These are phyloP conservation scores for Hyphodiscus sp. DNA, from an alignment of 2,329 filamentous ascomycete genomes.

Conservation along the genomic window DNA sequence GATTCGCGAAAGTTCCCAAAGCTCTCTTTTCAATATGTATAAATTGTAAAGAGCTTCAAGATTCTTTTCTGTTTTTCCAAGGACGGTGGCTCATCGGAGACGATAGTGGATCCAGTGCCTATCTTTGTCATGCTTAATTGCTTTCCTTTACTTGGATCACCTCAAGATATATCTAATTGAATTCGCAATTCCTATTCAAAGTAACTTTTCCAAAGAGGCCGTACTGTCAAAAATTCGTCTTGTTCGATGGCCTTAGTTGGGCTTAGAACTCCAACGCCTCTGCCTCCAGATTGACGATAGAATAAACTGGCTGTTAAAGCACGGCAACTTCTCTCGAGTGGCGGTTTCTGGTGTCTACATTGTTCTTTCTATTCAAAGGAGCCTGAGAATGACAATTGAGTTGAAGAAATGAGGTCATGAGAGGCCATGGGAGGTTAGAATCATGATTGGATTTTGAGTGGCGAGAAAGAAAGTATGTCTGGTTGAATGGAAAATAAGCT, in stretches of 20 bases:
- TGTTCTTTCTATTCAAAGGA: constrained; percentile 51
- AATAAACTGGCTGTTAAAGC: constrained; percentile 26
- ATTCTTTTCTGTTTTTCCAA: background rate
- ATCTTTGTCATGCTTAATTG: background rate
- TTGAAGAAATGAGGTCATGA: constrained; percentile 45
- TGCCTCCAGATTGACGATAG: background rate
- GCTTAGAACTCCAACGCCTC: too few relatives aligned
- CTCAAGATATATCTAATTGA: too few relatives aligned
- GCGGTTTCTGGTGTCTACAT: constrained; percentile 53
- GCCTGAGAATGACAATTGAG: constrained; percentile 47
- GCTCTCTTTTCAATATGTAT: background rate
- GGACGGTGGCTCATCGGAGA: background rate
- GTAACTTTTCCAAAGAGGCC: too few relatives aligned
- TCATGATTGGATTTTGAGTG: too few relatives aligned
- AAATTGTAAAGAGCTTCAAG: background rate
- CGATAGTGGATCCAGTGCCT: background rate
- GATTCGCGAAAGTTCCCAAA: background rate
- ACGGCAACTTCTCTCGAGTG: constrained; percentile 46
- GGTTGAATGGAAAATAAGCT: too few relatives aligned
- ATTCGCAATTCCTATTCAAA: too few relatives aligned
- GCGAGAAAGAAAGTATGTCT: too few relatives aligned
- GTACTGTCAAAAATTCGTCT: too few relatives aligned
- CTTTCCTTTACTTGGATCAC: background rate
- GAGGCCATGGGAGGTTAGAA: constrained; percentile 33
- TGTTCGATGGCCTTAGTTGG: too few relatives aligned